Base-by-base conservation (phyloP, 148 eudicot genomes). In the Camellia sinensis region DNA sequence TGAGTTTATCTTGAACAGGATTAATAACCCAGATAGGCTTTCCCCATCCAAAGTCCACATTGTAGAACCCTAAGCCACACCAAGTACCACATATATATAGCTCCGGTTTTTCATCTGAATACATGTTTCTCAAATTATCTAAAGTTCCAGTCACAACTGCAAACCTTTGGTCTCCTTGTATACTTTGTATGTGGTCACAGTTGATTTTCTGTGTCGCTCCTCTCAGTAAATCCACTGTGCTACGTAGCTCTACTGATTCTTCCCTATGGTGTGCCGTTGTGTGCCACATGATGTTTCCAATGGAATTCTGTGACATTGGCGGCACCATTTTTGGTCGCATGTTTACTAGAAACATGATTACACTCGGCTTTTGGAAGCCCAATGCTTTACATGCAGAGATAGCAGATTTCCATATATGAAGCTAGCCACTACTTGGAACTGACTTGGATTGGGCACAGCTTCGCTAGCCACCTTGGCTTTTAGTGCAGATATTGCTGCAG, bases 11-110 rank as follows among this genome's bases (percentile, higher is more conserved):
- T 29, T 29, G 37, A 29, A 29, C 37, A 29, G 37, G 37, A 29
- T 29, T 29, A 29, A 29, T 82, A 0, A 88, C 84, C 95, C 95
- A 91, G 45, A 91, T 40, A 18, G 95, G 95, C 82, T 69, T 84
- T 29, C 94, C 92, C 82, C 90, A 88, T 60, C 91, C 90, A 46
- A 89, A 89, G 81, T 91, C 89, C 14, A 79, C 83, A 21, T 85
- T 86, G 59, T 86, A 88, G 57, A 86, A 88, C 2, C 87, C 91
- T 17, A 89, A 71, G 52, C 80, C 84, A 19, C 92, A 86, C 94
- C 92, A 91, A 72, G 87, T 88, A 74, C 86, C 44, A 65, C 71
- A 10, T 68, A 79, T 62, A 76, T 57, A 0, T 81, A 74, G 11
- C 81, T 83, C 45, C 41, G 19, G 41, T 79, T 78, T 45, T 63